Percentiles rank a stretch among this genome's conserved stretches.
These are phyloP conservation scores for Dothideomycetidae sp. DNA, from an alignment of 2,329 filamentous ascomycete species.

Conservation along the genomic window DNA sequence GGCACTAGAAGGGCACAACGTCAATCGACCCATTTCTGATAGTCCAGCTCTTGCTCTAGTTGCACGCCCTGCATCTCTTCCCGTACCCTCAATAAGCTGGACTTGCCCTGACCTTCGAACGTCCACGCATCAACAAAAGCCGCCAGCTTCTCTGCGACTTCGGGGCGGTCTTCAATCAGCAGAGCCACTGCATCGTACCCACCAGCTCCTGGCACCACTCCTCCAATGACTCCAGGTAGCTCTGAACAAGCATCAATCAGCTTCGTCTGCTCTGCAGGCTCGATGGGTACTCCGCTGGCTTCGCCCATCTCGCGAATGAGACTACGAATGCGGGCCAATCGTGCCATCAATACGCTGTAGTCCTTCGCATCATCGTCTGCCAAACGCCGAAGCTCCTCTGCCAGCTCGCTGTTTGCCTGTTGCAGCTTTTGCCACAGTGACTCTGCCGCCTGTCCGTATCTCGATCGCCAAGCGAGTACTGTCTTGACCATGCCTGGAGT, in stretches of 20 bases:
- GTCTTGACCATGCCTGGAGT: slow-evolving; percentile 94
- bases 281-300: slow-evolving; percentile 67
- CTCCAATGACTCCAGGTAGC: slow-evolving; percentile 71
- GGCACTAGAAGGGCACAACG: too few relatives aligned
- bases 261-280: slow-evolving; percentile 72
- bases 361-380: slow-evolving; percentile 36
- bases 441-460: slow-evolving; percentile 49
- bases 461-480: slow-evolving; percentile 66
- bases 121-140: slow-evolving; percentile 51
- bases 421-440: slow-evolving; percentile 65
- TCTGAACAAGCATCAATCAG: slow-evolving; percentile 61
- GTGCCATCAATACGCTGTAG: slow-evolving; percentile 38
- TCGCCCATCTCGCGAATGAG: slow-evolving; percentile 64
- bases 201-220: slow-evolving; percentile 85
- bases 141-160: slow-evolving; percentile 46
- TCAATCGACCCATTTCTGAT: slow-evolving; percentile 26
- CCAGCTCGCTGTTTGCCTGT: slow-evolving; percentile 56
- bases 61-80: slow-evolving; percentile 57
- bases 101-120: slow-evolving; percentile 34
- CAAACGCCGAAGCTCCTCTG: slow-evolving; percentile 44
- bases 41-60: slow-evolving; percentile 26
- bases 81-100: slow-evolving; percentile 54
- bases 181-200: slow-evolving; percentile 83
- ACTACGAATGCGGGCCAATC: slow-evolving; percentile 37
- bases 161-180: slow-evolving; percentile 57